These are phyloP conservation scores for Elaphomyces granulatus DNA, from an alignment of 495 filamentous ascomycete species.

Conservation along the genomic window DNA sequence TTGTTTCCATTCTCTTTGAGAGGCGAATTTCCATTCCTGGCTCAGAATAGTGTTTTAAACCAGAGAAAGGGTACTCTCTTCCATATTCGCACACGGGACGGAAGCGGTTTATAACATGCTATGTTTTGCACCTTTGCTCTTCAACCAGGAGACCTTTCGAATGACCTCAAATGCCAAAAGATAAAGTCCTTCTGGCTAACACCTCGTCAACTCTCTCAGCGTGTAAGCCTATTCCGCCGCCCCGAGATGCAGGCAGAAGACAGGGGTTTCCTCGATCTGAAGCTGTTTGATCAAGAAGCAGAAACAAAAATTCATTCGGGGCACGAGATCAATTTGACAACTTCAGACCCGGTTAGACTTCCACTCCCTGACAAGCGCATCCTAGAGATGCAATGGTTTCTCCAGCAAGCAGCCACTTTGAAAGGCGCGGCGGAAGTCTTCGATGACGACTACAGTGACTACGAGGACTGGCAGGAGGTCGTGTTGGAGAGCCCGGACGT, in stretches of 20 bases:
- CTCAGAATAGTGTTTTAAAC: too few species aligned
- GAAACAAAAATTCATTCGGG: neutral
- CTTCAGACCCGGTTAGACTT: neutral
- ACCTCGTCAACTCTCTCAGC: neutral
- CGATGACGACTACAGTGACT: conserved; percentile 9
- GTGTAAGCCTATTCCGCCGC: neutral
- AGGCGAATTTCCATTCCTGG: too few species aligned
- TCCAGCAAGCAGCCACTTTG: conserved; percentile 5
- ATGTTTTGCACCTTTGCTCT: too few species aligned
- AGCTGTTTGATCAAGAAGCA: neutral
- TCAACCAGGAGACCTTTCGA: neutral
- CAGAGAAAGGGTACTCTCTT: too few species aligned
- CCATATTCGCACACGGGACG: too few species aligned
- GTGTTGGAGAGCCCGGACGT: too few species aligned
- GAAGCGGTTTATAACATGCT: too few species aligned
- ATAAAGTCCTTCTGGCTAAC: conserved; percentile 1
- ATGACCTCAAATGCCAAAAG: neutral
- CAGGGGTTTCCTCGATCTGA: neutral
- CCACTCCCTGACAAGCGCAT: neutral
- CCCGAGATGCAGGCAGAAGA: neutral
- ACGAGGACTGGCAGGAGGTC: too few species aligned
- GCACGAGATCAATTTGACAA: neutral
- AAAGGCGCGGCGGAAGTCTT: conserved; percentile 18
- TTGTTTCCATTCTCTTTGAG: too few species aligned
- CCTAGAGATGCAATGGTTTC: conserved; percentile 1